Conservation (phyloP, 2,329 filamentous ascomycete species). For the Epichloe bromicola region DNA sequence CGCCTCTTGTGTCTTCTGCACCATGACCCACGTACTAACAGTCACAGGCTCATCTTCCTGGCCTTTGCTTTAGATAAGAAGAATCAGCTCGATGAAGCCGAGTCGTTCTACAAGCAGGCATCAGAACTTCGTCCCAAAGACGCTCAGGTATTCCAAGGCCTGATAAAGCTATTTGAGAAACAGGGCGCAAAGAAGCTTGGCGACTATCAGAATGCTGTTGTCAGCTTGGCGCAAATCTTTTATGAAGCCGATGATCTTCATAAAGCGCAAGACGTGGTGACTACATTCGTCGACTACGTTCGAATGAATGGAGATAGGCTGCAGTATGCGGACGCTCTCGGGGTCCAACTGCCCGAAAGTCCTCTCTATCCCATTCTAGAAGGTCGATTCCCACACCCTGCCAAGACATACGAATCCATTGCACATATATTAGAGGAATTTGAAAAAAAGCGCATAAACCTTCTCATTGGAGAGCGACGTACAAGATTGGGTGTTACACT, state of each 20-base stretch:
- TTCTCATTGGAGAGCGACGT: conserved; percentile 74
- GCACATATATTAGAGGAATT: conserved; percentile 74
- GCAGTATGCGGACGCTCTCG: conserved; percentile 66
- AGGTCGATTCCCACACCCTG: conserved; percentile 68
- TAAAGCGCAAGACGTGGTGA: conserved; percentile 54
- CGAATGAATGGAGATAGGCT: conserved; percentile 56
- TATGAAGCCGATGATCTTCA: conserved; percentile 50
- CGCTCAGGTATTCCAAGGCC: conserved; percentile 78
- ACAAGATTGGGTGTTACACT: conserved; percentile 77
- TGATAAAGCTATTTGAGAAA: conserved; percentile 75
- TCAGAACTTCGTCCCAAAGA: conserved; percentile 60
- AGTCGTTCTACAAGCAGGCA: conserved; percentile 62
- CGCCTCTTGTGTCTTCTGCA: too few species aligned
- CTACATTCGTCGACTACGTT: conserved; percentile 67
- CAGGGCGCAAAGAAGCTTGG: conserved; percentile 56
- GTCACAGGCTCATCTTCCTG: conserved; percentile 57
- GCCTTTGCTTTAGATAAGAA: conserved; percentile 76
- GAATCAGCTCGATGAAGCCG: conserved; percentile 56
- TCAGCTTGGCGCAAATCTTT: conserved; percentile 65
- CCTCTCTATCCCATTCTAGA: conserved; percentile 73
- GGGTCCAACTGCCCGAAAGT: conserved; percentile 65
- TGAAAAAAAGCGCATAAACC: conserved; percentile 86
- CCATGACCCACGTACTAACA: conserved; percentile 4
- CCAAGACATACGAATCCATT: conserved; percentile 67
- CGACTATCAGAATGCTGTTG: conserved; percentile 59